Evolutionary conservation across 768 basidiomycete genomes (phyloP).

Genomic region (Ramaria rubella): DNA sequence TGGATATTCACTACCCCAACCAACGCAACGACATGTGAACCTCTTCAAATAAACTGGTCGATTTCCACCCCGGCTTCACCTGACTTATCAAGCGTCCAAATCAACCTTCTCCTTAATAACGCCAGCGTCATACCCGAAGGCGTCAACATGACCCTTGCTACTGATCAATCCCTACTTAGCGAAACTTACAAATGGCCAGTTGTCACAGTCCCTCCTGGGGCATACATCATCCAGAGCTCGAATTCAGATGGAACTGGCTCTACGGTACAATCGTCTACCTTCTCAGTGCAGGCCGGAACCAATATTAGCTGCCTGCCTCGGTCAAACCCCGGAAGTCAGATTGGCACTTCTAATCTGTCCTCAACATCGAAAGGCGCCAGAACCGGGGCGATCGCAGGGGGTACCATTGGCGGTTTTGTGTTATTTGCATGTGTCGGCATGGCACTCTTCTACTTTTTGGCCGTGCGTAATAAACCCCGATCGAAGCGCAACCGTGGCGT

Average conservation of each 20-base stretch:
- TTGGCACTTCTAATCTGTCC: conserved; percentile 22
- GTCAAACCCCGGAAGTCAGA: conserved; percentile 17
- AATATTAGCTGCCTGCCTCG: conserved; percentile 28
- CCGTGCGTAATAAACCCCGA: conserved; percentile 15
- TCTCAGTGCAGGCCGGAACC: conserved; percentile 34
- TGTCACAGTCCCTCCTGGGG: conserved; percentile 29
- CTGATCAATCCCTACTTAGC: neutral
- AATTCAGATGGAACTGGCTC: conserved; percentile 17
- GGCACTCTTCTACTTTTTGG: conserved; percentile 27
- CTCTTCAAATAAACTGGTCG: no score
- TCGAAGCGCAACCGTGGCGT: conserved; percentile 27
- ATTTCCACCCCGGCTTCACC: no score
- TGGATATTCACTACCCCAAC: no score
- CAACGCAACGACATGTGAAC: no score
- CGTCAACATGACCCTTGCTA: neutral
- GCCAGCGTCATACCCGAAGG: no score
- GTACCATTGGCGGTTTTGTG: conserved; percentile 38
- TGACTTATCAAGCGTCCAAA: no score
- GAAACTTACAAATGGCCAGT: conserved; percentile 29
- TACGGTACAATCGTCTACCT: conserved; percentile 28
- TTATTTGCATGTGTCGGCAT: conserved; percentile 27
- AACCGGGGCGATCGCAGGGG: conserved; percentile 44
- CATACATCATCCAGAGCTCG: neutral
- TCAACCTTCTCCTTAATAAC: no score
- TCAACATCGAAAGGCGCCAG: conserved; percentile 21